A percentile compares a stretch with the other conserved stretches of the same genome.
phyloP scores from a whole-genome alignment of 805 yeast species.

The Hanseniaspora thailandica region DNA sequence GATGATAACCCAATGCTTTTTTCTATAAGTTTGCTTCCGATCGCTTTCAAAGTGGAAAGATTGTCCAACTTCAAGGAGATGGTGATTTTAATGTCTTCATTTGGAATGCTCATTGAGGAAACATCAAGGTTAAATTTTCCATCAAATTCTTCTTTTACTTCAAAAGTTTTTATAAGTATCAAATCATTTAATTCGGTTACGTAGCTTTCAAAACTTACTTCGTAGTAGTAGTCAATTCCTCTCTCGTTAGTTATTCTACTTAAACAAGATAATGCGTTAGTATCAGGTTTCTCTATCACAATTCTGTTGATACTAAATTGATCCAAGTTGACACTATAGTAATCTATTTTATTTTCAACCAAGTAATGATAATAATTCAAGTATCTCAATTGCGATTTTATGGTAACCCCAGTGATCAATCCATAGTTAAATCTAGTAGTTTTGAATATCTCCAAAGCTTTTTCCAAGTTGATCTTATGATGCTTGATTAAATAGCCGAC shows the following conservation, averaged over 20 bases:
- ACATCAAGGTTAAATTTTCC: too few species aligned
- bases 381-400: slow-evolving; percentile 56
- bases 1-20: neutral
- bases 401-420: slow-evolving; percentile 59
- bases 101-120: too few species aligned
- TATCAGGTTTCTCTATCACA: neutral
- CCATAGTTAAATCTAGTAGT: slow-evolving; percentile 43
- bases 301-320: slow-evolving; percentile 16
- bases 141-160: neutral
- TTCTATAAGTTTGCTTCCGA: neutral
- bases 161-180: neutral
- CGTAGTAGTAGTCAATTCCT: neutral
- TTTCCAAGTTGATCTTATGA: slow-evolving; percentile 30
- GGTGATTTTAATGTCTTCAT: slow-evolving; percentile 6
- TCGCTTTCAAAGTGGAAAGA: neutral
- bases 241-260: neutral
- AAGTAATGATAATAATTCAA: slow-evolving; percentile 42
- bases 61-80: neutral
- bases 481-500: slow-evolving; percentile 57
- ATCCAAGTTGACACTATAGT: neutral
- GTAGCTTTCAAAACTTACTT: neutral
- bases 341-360: slow-evolving; percentile 6
- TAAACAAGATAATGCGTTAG: neutral
- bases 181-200: too few species aligned
- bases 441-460: slow-evolving; percentile 46